Base-by-base conservation (phyloP, 2,329 filamentous ascomycete genomes). In the Microsporum ferrugineum region DNA sequence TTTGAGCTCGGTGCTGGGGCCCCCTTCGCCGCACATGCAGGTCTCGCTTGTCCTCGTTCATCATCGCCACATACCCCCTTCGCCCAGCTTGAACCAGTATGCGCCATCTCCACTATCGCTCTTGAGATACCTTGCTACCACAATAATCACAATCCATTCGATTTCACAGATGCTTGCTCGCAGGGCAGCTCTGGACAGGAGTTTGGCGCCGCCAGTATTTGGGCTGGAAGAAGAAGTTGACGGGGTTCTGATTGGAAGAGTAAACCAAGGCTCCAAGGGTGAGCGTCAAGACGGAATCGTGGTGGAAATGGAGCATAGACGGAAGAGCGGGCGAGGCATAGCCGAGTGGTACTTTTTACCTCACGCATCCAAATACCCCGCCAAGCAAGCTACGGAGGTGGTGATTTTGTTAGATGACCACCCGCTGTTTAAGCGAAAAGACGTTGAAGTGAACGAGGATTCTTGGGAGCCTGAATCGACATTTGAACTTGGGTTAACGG, bases 71-170 rank as follows among this genome's bases (percentile, higher is more conserved):
- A 81, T 92, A 2, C 87, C 89, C 0, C 73, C 84, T 60, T 73
- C 71, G 3, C 65, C 71, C 12, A 65, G 71, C 10, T 65, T 68
- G 36, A 66, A 68, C 56, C 61, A 70, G 39, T 81, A 73, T 73
- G 77, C 82, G 17, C 89, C 91, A 0, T 76, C 84, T 33, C 84
- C 90, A 0, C 79, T 95, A 10, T 85, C 85, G 1, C 77, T 91
- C 0, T 79, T 97, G 27, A 83, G 81, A 53, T 95, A 95, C 73
- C 84, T 96, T 62, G 89, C 91, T n/a, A 99, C 94, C 2, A 87
- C 90, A 2, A 82, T 97, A 59, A 80, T 97, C 62, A 85, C 83
- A 3, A 79, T 88, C 0, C 84, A 87, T 43, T 88, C 85, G 12
- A 80, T 96, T 43, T 77, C 84, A 5, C 90, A 96, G 66, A 82